A percentile compares a stretch with the other conserved stretches of the same genome.
Conservation (phyloP, 176 grass and related monocot species). For the Stipa capillata region DNA sequence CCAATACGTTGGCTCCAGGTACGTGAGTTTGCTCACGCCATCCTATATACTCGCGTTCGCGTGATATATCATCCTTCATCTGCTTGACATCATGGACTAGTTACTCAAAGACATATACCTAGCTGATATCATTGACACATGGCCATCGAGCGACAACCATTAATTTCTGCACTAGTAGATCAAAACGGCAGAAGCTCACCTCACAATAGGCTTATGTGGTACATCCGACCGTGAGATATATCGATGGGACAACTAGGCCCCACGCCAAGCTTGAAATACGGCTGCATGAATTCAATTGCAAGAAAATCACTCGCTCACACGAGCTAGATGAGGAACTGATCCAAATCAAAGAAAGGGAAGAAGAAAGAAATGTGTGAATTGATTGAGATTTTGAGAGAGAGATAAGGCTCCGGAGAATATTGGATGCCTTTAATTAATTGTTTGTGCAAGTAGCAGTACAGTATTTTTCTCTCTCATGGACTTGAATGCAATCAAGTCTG, state of each 20-base stretch:
- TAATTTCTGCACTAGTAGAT: neutral
- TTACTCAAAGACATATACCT: neutral
- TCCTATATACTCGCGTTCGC: neutral
- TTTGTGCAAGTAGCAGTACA: neutral
- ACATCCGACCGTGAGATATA: constrained; percentile 30
- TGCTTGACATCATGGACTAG: neutral
- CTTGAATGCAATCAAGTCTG: constrained; percentile 35
- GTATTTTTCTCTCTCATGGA: neutral
- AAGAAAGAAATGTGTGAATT: neutral
- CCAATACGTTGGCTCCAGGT: neutral
- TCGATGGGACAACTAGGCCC: neutral
- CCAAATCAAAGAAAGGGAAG: neutral
- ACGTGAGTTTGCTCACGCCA: neutral
- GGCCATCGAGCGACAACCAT: neutral
- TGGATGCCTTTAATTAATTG: neutral
- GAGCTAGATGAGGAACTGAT: neutral
- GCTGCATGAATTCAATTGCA: neutral
- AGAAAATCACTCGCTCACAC: neutral
- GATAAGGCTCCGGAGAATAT: neutral
- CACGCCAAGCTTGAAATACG: constrained; percentile 2
- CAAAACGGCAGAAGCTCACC: constrained; percentile 31
- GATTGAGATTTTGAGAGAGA: neutral
- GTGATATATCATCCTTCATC: neutral
- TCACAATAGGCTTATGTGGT: constrained; percentile 45
- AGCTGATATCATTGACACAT: neutral